These are phyloP conservation scores for Xerocomus nothofagi DNA, from an alignment of 1,284 basidiomycete genomes.

Conservation along the genomic window DNA sequence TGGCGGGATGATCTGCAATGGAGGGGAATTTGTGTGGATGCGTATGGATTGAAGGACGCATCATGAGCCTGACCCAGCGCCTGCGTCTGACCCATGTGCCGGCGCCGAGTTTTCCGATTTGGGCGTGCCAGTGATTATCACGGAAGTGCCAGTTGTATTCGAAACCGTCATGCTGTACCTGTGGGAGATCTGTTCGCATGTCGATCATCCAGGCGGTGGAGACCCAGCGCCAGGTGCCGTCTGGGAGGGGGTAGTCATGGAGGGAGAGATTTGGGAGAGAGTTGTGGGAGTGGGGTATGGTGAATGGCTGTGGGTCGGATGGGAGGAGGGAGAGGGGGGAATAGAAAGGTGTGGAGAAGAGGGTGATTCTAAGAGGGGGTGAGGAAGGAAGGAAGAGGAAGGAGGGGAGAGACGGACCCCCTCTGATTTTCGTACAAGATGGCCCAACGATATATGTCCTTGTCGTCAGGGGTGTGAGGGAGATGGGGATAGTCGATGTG, in stretches of 20 bases:
- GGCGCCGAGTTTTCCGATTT: constrained; percentile 55
- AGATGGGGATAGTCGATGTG: constrained; percentile 35
- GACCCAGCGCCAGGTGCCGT: constrained; percentile 79
- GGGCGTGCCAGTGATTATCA: constrained; percentile 59
- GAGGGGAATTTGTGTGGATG: constrained; percentile 6
- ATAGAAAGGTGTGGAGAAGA: constrained; percentile 74
- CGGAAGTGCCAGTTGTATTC: constrained; percentile 81
- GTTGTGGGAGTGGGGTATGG: constrained; percentile 49
- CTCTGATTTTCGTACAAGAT: constrained; percentile 77
- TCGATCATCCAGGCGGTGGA: constrained; percentile 82
- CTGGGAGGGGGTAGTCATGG: constrained; percentile 70
- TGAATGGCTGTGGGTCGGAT: constrained; percentile 74
- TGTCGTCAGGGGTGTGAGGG: constrained; percentile 35
- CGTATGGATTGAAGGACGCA: constrained; percentile 49
- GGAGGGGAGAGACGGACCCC: constrained; percentile 51
- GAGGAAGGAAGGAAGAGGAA: constrained; percentile 5
- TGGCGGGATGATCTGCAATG: not conserved
- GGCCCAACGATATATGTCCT: constrained; percentile 71
- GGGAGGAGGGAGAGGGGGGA: constrained; percentile 69
- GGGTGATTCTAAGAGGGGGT: constrained; percentile 50
- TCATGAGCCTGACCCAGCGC: constrained; percentile 79
- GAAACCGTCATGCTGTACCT: constrained; percentile 78
- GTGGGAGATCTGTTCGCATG: constrained; percentile 71
- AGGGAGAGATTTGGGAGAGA: constrained; percentile 56
- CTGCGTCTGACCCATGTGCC: constrained; percentile 74